Evolutionary conservation across 805 yeast genomes (phyloP).

Genomic region (Metschnikowia matae): DNA sequence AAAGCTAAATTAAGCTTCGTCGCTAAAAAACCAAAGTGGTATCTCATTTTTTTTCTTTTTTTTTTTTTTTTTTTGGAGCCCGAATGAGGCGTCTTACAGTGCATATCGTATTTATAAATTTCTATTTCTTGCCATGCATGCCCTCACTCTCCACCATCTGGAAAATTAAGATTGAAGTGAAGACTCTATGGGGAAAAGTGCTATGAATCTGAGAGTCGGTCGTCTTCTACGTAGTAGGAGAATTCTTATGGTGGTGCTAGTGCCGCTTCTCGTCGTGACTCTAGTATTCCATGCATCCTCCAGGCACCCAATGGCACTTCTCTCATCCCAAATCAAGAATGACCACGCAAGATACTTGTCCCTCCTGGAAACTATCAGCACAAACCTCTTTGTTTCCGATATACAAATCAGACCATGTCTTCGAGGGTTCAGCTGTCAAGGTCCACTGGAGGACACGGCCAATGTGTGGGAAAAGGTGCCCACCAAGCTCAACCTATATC

Average conservation of each 20-base stretch:
- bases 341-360: conserved; percentile 6
- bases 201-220: conserved; percentile 1
- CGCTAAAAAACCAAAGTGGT: not conserved
- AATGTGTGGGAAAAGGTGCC: conserved; percentile 12
- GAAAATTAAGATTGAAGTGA: not conserved
- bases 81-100: not conserved
- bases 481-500: conserved; percentile 14
- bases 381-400: conserved; percentile 13
- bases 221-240: conserved; percentile 12
- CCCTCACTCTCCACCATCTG: not conserved
- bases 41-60: not conserved
- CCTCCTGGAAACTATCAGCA: conserved; percentile 11
- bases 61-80: not conserved
- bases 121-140: not conserved
- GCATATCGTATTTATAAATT: conserved; percentile 1
- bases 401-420: conserved; percentile 13
- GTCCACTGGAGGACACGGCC: conserved; percentile 1
- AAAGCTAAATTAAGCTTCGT: not conserved
- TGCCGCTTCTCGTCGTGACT: conserved; percentile 6
- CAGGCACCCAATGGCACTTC: not conserved
- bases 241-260: conserved; percentile 9
- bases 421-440: conserved; percentile 15
- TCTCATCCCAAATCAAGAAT: not conserved
- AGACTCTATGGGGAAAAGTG: not conserved
- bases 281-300: conserved; percentile 9